Evolutionary conservation across 192 early-diverging fungal genomes (phyloP).

Genomic region (Rhizophagus clarus): DNA sequence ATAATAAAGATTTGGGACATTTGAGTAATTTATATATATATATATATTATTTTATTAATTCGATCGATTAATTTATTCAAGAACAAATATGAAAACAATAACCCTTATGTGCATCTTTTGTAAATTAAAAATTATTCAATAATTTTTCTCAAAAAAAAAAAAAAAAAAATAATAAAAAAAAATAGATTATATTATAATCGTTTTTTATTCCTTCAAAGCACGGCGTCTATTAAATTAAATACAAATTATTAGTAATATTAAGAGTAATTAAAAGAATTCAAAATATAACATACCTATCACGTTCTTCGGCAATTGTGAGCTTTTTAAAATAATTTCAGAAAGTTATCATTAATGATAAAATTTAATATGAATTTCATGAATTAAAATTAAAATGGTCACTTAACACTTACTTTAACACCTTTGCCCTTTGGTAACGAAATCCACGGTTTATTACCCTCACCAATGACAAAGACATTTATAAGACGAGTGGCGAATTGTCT

Average conservation of each 20-base stretch:
- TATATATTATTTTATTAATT: background rate
- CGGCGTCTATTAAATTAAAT: background rate
- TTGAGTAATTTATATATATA: slow-evolving; percentile 11
- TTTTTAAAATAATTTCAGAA: background rate
- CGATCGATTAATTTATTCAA: background rate
- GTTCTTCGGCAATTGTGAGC: slow-evolving; percentile 98
- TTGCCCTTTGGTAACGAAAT: slow-evolving; percentile 99
- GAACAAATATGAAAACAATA: no score
- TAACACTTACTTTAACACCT: slow-evolving; percentile 76
- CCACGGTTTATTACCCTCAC: slow-evolving; percentile 87
- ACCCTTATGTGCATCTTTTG: no score
- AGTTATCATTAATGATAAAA: background rate
- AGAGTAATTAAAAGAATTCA: background rate
- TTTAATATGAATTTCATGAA: background rate
- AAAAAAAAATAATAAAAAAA: no score
- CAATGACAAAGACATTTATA: slow-evolving; percentile 89
- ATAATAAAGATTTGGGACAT: slow-evolving; percentile 1
- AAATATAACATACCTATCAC: slow-evolving; percentile 62
- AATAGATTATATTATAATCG: no score
- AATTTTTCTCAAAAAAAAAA: background rate
- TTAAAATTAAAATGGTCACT: background rate
- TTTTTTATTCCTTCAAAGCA: background rate
- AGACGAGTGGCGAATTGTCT: slow-evolving; percentile 97
- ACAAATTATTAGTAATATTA: background rate
- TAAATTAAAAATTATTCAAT: no score